Evolutionary conservation across 768 basidiomycete genomes (phyloP).

Genomic region (Kwoniella shandongensis): DNA sequence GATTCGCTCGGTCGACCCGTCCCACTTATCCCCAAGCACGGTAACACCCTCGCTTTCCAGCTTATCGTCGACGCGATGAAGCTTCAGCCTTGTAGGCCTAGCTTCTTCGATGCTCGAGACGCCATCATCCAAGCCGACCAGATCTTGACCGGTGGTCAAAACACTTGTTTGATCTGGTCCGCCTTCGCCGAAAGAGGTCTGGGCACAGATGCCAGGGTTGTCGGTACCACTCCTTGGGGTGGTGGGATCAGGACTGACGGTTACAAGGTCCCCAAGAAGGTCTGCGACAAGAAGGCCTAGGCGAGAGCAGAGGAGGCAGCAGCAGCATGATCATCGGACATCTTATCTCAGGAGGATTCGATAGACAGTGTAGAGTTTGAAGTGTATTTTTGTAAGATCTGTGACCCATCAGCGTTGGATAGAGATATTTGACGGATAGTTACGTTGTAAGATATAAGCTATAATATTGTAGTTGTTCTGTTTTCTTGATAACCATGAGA

Average conservation of each 20-base stretch:
- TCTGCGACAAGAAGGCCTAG: too few relatives aligned
- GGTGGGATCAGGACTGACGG: conserved; percentile 76
- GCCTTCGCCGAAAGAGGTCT: conserved; percentile 81
- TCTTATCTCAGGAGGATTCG: too few relatives aligned
- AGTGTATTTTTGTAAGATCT: too few relatives aligned
- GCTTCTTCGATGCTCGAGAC: conserved; percentile 83
- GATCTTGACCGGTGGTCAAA: conserved; percentile 87
- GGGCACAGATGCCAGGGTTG: conserved; percentile 71
- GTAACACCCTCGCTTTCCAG: conserved; percentile 77
- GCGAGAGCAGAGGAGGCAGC: too few relatives aligned
- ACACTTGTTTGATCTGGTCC: conserved; percentile 81
- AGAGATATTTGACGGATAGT: too few relatives aligned
- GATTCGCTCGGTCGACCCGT: conserved; percentile 56
- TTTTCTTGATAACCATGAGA: too few relatives aligned
- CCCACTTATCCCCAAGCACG: conserved; percentile 80
- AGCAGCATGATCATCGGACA: too few relatives aligned
- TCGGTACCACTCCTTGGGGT: conserved; percentile 85
- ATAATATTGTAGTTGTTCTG: too few relatives aligned
- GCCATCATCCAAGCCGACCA: conserved; percentile 90
- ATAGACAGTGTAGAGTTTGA: too few relatives aligned
- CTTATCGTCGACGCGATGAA: conserved; percentile 92
- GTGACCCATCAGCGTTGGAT: too few relatives aligned
- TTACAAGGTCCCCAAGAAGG: conserved; percentile 53
- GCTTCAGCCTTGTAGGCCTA: conserved; percentile 84
- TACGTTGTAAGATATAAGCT: too few relatives aligned